Evolutionary conservation across 306 rosid species (phyloP), one percentile per base, ranked within the genome.

Genomic region (Medicago truncatula): DNA sequence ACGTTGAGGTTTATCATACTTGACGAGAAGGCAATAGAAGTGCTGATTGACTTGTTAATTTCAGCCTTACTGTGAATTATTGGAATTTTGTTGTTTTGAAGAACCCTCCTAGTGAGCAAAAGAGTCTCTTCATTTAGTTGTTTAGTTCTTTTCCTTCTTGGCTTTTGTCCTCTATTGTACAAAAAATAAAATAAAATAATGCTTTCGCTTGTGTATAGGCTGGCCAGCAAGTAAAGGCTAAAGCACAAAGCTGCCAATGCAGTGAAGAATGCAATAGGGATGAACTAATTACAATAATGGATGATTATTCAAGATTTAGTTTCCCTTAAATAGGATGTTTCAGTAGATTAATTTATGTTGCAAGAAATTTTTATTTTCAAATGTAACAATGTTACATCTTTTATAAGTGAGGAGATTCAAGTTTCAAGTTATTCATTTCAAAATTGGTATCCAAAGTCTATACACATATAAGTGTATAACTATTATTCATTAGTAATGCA

Each of bases 181-280:
- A 0, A 28, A 28, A 28, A 28, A 28, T 0, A 6, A 9, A 54
- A 39, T n/a, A n/a, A n/a, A 67, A 9, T 23, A 40, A 34, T 15
- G 20, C 3, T 25, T 11, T 80, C 43, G 40, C 4, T 67, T 73
- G 6, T 46, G 36, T 61, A 39, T 21, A 89, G 84, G 71, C 84
- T 3, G 96, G 96, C 2, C 77, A 84, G 60, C 91, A 81, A 60
- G 25, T 83, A 71, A 50, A 44, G 77, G 88, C 76, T 0, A 79
- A 71, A 74, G 83, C n/a, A n/a, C n/a, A n/a, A n/a, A 61, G 90
- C 93, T 20, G 83, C 70, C 20, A 92, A 86, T 0, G 80, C 89
- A 14, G 80, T 83, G 61, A 92, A 89, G 88, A 54, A 89, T 83
- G 91, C 97, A 14, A 87, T 88, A n/a, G 94, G 92, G 34, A 75